Evolutionary conservation across 306 rosid genomes (phyloP), one percentile per base, ranked within the genome.

Genomic region (Trifolium pratense): DNA sequence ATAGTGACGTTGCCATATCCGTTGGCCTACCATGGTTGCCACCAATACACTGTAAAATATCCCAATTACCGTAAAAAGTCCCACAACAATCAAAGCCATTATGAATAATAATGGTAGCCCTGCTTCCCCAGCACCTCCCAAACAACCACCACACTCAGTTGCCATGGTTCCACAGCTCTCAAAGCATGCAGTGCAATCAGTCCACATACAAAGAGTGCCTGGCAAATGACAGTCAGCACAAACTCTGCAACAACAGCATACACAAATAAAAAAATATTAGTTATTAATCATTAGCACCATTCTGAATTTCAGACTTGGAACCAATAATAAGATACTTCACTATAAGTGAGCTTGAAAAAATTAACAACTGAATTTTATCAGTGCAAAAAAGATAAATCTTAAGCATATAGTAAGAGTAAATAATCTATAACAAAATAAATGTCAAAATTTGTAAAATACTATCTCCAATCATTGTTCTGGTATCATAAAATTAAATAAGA

Each of bases 141-240:
- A 78, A 86, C 99, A 94, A 76, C 98, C 91, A 66, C 97, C 93
- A 71, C 99, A 91, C 83, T 94, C 99, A 49, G 90, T 89, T 40
- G 93, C 92, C 91, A 94, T 87, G 73, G 93, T 90, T 61, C 96
- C 99, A 83, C 99, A 94, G 74, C 96, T 86, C 86, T 92, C 99
- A 86, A 92, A 94, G 85, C 99, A 94, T 39, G 99, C 80, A 59
- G 99, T 94, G 82, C 99, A 91, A 80, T 94, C 97, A 23, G 97
- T 94, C 99, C 97, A 94, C 96, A 94, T 90, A 80, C 97, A 94
- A 26, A 94, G 95, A 23, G 99, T 94, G 69, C 99, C 97, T 17
- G 97, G 99, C 84, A 91, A 87, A 85, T 89, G 99, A 88, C 99
- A 94, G 82, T 94, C 99, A 20, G 99, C 97, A 55, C 99, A 94